Conservation (phyloP, 2,329 filamentous ascomycete species). For the Hymenoscyphus salicellus region DNA sequence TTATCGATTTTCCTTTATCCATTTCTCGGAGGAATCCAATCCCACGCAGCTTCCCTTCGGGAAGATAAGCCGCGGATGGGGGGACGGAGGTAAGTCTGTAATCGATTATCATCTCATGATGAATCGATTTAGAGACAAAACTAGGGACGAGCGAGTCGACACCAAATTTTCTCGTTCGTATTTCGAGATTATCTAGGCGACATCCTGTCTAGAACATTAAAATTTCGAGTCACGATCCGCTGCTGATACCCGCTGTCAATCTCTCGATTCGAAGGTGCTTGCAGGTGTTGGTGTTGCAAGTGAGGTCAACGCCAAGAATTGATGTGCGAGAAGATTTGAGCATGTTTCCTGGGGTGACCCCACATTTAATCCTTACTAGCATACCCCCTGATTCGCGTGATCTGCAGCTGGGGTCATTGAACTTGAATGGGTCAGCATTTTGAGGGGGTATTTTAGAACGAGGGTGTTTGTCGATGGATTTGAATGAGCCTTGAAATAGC, state of each 20-base stretch:
- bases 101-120: neutral
- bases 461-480: no score
- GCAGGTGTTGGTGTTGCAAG: neutral
- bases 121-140: neutral
- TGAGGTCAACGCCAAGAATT: conserved; percentile 15
- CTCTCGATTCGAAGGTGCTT: neutral
- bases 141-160: neutral
- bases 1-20: neutral
- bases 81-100: neutral
- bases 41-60: no score
- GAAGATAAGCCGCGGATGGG: no score
- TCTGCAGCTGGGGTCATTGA: neutral
- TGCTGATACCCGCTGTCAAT: neutral
- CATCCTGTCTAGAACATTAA: no score
- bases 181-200: neutral
- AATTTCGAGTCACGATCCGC: no score
- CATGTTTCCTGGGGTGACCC: conserved; percentile 15
- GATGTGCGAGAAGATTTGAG: conserved; percentile 19
- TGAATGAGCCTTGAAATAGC: no score
- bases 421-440: neutral
- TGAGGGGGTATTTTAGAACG: neutral
- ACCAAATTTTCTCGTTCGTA: neutral
- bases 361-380: neutral
- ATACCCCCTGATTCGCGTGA: neutral
- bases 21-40: neutral